Conservation (phyloP, 805 yeast species). For the Saturnispora hagleri region DNA sequence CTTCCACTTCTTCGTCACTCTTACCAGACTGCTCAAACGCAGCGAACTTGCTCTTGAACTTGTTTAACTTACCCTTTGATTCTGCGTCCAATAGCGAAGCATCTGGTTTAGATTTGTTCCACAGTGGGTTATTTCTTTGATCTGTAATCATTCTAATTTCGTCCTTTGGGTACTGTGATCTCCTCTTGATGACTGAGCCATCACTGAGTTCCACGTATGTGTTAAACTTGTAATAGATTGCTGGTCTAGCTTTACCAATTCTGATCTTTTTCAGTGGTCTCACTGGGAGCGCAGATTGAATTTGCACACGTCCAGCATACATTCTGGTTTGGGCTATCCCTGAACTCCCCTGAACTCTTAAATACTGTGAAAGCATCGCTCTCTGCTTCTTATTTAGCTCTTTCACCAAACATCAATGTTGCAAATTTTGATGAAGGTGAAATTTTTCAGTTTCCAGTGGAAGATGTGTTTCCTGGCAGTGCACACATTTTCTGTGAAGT, state of each 20-base stretch:
- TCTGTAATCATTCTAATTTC: constrained; percentile 82
- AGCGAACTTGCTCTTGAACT: constrained; percentile 60
- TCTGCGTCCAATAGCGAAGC: constrained; percentile 66
- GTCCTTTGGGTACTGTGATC: constrained; percentile 80
- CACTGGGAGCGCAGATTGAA: constrained; percentile 24
- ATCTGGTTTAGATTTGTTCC: constrained; percentile 85
- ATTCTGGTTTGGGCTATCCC: constrained; percentile 12
- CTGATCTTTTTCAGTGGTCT: constrained; percentile 63
- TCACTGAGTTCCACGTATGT: constrained; percentile 86
- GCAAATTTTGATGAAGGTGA: not conserved
- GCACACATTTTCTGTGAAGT: not conserved
- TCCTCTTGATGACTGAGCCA: constrained; percentile 79
- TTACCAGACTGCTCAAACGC: constrained; percentile 34
- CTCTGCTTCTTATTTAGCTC: not conserved
- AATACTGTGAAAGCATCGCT: not conserved
- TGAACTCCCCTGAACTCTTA: not conserved
- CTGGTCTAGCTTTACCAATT: constrained; percentile 86
- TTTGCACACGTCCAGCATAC: constrained; percentile 26
- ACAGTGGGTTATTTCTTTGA: constrained; percentile 75
- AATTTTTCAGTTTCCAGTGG: not conserved
- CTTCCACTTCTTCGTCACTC: constrained; percentile 23
- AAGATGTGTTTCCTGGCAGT: not conserved
- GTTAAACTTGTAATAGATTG: constrained; percentile 85
- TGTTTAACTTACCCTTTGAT: constrained; percentile 72
- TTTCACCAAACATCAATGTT: not conserved